Percentiles rank a stretch among this genome's conserved stretches.
Conservation (phyloP, 2,329 filamentous ascomycete genomes). For the Chalaropsis ovoidea region DNA sequence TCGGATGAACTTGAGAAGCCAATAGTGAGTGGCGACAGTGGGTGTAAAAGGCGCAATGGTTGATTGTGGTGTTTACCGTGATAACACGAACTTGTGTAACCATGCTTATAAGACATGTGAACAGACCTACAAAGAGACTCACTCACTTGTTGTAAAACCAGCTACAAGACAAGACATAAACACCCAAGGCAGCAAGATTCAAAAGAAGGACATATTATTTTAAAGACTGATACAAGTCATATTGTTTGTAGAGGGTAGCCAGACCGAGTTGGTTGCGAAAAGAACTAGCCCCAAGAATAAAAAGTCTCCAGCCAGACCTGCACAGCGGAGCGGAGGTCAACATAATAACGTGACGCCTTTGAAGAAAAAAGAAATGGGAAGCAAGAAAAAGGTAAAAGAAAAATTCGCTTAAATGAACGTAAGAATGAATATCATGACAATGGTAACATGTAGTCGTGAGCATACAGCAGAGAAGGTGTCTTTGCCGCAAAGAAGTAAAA, state of each 20-base stretch:
- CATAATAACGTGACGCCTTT: neutral
- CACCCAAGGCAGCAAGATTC: neutral
- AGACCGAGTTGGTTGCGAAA: neutral
- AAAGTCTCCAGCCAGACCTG: neutral
- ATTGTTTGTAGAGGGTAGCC: neutral
- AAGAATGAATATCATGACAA: conserved; percentile 24
- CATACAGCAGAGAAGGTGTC: conserved; percentile 1
- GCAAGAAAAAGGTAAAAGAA: neutral
- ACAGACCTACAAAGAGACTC: too few species aligned
- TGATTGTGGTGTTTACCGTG: too few species aligned
- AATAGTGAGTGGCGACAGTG: too few species aligned
- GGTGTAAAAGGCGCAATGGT: too few species aligned
- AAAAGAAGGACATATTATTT: conserved; percentile 8
- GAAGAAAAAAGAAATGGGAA: neutral
- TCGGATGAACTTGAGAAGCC: neutral
- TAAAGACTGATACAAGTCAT: neutral
- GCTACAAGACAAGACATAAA: too few species aligned
- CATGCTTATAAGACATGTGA: too few species aligned
- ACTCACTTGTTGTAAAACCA: too few species aligned
- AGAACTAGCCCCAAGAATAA: neutral
- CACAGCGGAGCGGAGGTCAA: conserved; percentile 9
- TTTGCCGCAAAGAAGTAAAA: conserved; percentile 15
- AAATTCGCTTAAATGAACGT: conserved; percentile 14
- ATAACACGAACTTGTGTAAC: too few species aligned
- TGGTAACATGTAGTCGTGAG: conserved; percentile 22